phyloP scores from a whole-genome alignment of 2,329 filamentous ascomycete genomes.

The Fusarium robinianum region DNA sequence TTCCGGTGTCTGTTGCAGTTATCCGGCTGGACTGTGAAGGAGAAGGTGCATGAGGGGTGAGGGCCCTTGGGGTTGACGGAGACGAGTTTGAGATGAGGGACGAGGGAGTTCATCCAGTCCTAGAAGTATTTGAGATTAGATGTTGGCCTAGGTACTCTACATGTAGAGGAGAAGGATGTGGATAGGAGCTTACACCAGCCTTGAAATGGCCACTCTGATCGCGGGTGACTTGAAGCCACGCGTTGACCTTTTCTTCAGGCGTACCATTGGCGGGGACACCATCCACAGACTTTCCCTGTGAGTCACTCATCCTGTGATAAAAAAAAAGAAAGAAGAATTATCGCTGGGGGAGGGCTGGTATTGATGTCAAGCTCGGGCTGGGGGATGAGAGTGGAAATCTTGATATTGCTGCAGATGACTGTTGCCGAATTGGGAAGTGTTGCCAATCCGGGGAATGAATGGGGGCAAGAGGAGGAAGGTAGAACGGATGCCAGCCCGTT shows the following conservation, averaged over 20 bases:
- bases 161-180: not conserved
- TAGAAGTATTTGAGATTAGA: constrained; percentile 29
- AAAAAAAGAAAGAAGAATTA: too few relatives aligned
- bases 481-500: too few relatives aligned
- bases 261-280: constrained; percentile 24
- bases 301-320: too few relatives aligned
- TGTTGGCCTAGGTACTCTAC: not conserved
- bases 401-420: too few relatives aligned
- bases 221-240: constrained; percentile 39
- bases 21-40: constrained; percentile 52
- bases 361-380: too few relatives aligned
- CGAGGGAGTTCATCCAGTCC: constrained; percentile 52
- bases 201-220: constrained; percentile 37
- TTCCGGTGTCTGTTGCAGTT: constrained; percentile 60
- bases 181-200: constrained; percentile 37
- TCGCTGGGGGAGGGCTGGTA: too few relatives aligned
- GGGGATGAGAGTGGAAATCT: too few relatives aligned
- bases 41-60: constrained; percentile 50
- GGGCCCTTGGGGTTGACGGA: constrained; percentile 40
- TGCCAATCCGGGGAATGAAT: not conserved
- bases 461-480: too few relatives aligned
- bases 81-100: constrained; percentile 47
- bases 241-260: constrained; percentile 39
- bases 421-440: not conserved
- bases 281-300: too few relatives aligned